These are phyloP conservation scores for Scytalidium sp. DNA, from an alignment of 2,329 filamentous ascomycete species.

Conservation along the genomic window DNA sequence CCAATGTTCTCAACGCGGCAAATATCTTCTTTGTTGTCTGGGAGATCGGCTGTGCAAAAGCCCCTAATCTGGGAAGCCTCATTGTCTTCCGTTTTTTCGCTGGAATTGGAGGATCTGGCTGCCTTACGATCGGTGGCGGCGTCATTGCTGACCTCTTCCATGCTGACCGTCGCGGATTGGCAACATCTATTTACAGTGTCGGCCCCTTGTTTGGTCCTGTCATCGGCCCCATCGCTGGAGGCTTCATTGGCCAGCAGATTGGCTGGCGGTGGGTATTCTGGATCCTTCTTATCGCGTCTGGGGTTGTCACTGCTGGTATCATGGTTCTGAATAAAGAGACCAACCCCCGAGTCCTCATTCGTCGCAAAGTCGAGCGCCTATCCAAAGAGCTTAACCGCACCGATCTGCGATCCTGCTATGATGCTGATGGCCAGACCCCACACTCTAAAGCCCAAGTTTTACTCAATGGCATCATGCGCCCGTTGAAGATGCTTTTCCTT, in stretches of 20 bases:
- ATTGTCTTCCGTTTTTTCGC: conserved; percentile 46
- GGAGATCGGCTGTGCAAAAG: conserved; percentile 62
- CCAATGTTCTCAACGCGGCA: conserved; percentile 51
- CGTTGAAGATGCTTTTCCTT: conserved; percentile 39
- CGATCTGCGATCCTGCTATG: conserved; percentile 42
- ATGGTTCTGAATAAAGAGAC: conserved; percentile 44
- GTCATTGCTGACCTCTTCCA: conserved; percentile 38
- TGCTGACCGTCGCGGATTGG: conserved; percentile 25
- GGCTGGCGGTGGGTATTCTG: conserved; percentile 39
- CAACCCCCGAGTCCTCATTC: conserved; percentile 48
- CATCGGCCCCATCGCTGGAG: conserved; percentile 25
- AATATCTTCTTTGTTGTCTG: conserved; percentile 61
- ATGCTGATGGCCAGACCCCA: conserved; percentile 17
- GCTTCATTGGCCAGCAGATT: conserved; percentile 40
- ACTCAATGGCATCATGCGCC: conserved; percentile 43
- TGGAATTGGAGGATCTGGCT: conserved; percentile 43
- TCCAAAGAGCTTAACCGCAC: conserved; percentile 40
- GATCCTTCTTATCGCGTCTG: conserved; percentile 43
- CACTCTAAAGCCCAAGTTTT: conserved; percentile 28
- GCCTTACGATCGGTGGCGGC: conserved; percentile 39
- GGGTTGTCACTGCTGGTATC: conserved; percentile 29
- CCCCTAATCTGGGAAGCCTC: conserved; percentile 43
- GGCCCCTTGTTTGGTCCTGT: conserved; percentile 27
- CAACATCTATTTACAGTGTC: conserved; percentile 24
- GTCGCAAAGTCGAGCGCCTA: conserved; percentile 40